These are phyloP conservation scores for Rosa chinensis DNA, from an alignment of 306 rosid genomes.

Conservation along the genomic window DNA sequence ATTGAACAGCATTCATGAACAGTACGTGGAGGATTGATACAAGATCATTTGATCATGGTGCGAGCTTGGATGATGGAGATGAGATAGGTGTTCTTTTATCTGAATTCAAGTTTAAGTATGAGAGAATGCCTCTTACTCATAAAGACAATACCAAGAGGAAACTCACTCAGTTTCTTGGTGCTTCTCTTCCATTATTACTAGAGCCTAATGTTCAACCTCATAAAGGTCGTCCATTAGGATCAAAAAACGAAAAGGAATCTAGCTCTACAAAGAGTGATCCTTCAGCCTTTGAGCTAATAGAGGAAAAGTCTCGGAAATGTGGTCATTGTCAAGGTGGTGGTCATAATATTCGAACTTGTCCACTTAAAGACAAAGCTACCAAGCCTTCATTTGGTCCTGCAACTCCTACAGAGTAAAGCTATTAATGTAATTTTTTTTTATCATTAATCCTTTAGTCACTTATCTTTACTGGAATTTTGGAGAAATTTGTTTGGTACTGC, in stretches of 20 bases:
- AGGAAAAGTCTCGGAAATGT: not conserved
- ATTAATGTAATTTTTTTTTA: too few relatives aligned
- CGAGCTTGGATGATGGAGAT: not conserved
- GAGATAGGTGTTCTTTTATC: not conserved
- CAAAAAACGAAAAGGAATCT: not conserved
- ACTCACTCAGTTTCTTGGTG: not conserved
- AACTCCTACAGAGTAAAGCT: too few relatives aligned
- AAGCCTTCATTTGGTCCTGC: too few relatives aligned
- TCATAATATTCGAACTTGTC: too few relatives aligned
- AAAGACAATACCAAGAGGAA: not conserved
- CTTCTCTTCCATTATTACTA: not conserved
- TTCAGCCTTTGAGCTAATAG: not conserved
- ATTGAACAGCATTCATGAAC: not conserved
- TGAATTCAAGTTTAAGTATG: not conserved
- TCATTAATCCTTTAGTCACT: too few relatives aligned
- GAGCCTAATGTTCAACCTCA: not conserved
- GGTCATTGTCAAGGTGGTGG: not conserved
- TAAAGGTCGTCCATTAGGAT: not conserved
- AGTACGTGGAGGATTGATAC: not conserved
- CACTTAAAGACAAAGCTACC: too few relatives aligned
- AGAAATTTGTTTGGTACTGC: too few relatives aligned
- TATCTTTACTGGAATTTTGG: too few relatives aligned
- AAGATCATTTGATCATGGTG: not conserved
- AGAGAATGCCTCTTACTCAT: not conserved
- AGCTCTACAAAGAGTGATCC: not conserved